A percentile compares a stretch with the other conserved stretches of the same genome.
Conservation (phyloP, 2,329 filamentous ascomycete genomes). For the Botrytis fabae region DNA sequence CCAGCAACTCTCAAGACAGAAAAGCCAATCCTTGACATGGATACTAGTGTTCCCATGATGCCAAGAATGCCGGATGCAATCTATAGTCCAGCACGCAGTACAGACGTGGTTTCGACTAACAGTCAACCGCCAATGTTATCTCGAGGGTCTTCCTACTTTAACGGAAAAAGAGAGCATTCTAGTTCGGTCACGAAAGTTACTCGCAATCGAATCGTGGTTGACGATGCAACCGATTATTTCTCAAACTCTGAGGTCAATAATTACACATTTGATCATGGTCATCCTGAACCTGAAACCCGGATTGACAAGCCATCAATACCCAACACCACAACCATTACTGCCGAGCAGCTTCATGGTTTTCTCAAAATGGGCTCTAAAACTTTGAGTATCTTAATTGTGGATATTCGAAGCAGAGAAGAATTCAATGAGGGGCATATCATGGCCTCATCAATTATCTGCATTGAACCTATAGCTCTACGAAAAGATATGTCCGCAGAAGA, state of each 20-base stretch:
- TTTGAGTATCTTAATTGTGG: slow-evolving; percentile 76
- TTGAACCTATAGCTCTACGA: slow-evolving; percentile 78
- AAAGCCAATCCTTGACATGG: slow-evolving; percentile 32
- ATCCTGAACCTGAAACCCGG: not conserved
- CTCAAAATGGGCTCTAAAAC: slow-evolving; percentile 55
- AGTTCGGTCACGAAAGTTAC: slow-evolving; percentile 34
- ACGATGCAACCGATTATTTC: slow-evolving; percentile 35
- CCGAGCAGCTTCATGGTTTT: slow-evolving; percentile 69
- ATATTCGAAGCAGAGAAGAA: slow-evolving; percentile 75
- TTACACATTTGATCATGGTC: slow-evolving; percentile 20
- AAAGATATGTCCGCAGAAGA: slow-evolving; percentile 64
- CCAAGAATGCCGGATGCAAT: slow-evolving; percentile 42
- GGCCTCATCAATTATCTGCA: slow-evolving; percentile 79
- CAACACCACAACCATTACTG: slow-evolving; percentile 39
- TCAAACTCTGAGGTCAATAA: slow-evolving; percentile 26
- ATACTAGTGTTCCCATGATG: slow-evolving; percentile 35
- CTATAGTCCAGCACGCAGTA: slow-evolving; percentile 40
- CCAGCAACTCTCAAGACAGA: slow-evolving; percentile 29
- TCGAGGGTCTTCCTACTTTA: slow-evolving; percentile 34
- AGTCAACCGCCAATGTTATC: slow-evolving; percentile 35
- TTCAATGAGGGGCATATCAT: slow-evolving; percentile 91
- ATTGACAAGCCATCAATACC: slow-evolving; percentile 24
- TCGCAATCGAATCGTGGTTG: slow-evolving; percentile 29
- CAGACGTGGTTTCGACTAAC: slow-evolving; percentile 32
- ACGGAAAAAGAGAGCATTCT: slow-evolving; percentile 31